These are phyloP conservation scores for Pleurotus sapidus DNA, from an alignment of 768 basidiomycete genomes.

Conservation along the genomic window DNA sequence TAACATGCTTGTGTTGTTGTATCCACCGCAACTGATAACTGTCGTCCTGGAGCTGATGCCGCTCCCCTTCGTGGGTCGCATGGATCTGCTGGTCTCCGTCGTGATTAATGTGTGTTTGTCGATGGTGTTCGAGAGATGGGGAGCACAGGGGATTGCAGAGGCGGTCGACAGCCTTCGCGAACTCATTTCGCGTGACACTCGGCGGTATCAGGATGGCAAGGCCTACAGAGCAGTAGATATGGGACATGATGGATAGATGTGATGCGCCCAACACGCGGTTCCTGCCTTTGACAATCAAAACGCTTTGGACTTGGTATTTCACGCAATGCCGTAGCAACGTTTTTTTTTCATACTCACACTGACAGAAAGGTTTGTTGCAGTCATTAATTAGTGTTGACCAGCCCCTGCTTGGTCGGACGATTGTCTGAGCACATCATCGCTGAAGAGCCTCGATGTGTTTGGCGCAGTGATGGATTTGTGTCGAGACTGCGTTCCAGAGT, in stretches of 20 bases:
- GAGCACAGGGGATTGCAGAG: conserved; percentile 52
- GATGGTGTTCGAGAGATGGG: conserved; percentile 77
- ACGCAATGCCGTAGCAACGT: too few species aligned
- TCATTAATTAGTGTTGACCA: too few species aligned
- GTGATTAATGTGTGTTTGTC: conserved; percentile 69
- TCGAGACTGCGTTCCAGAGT: neutral
- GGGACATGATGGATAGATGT: conserved; percentile 43
- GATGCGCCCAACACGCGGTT: neutral
- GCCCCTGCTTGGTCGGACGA: too few species aligned
- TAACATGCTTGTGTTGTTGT: conserved; percentile 74
- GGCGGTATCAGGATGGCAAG: conserved; percentile 63
- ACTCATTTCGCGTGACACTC: conserved; percentile 39
- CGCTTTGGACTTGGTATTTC: too few species aligned
- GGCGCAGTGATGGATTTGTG: too few species aligned
- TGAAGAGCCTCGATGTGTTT: too few species aligned
- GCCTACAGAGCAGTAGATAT: conserved; percentile 85
- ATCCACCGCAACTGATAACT: conserved; percentile 58
- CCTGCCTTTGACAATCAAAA: neutral
- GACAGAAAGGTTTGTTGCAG: too few species aligned
- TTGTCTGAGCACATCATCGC: too few species aligned
- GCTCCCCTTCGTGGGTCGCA: conserved; percentile 65
- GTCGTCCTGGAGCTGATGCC: conserved; percentile 74
- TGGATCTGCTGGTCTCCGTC: conserved; percentile 66
- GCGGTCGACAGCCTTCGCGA: conserved; percentile 45
- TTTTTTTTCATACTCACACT: too few species aligned